Evolutionary conservation across 495 filamentous ascomycete species (phyloP), one percentile per base, ranked within the genome.

Genomic region (Friedmanniomyces endolithicus): DNA sequence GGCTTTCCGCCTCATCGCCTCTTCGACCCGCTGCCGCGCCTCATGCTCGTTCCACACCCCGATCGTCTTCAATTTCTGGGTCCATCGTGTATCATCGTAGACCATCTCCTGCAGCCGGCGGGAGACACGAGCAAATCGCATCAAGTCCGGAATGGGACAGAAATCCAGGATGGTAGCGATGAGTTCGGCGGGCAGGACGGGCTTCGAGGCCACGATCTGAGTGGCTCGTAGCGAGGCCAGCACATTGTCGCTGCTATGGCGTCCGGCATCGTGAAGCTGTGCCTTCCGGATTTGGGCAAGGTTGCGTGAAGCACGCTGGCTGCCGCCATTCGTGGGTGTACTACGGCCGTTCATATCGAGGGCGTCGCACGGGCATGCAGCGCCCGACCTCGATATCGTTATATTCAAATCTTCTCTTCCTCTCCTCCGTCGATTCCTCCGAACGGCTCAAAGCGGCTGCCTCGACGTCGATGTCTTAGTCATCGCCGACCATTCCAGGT

Each of bases 81-180:
- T 84, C 92, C 92, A 99, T 71, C 90, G 78, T 19, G 88, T 86
- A 67, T 99, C 92, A 74, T 99, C 94, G 71, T 97, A 97, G 11
- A 94, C 94, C 89, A 99, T 99, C 68, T 99, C 92, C 60, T 84
- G 85, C 77, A 95, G 81, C 44, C 88, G 86, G 67, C 80, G 84
- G 51, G 88, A 96, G 27, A 86, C 84, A 27, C 84, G 82, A n/a
- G 92, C 92, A 66, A 86, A 90, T 50, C 81, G 80, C 57, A 96
- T 74, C 40, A 92, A 81, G 63, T 94, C 90, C 52, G 83, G 72
- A 35, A 94, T 76, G 29, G 88, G 82, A 56, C 96, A 79, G 70
- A 90, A 87, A 66, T 95, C 88, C 65, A 97, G 78, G 59, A 97
- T 89, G 16, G 79, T 78, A 19, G 85, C 82, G 56, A 97, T 78